Conservation (phyloP, 352 stramenopile species). For the Globisporangium heterothallicum region DNA sequence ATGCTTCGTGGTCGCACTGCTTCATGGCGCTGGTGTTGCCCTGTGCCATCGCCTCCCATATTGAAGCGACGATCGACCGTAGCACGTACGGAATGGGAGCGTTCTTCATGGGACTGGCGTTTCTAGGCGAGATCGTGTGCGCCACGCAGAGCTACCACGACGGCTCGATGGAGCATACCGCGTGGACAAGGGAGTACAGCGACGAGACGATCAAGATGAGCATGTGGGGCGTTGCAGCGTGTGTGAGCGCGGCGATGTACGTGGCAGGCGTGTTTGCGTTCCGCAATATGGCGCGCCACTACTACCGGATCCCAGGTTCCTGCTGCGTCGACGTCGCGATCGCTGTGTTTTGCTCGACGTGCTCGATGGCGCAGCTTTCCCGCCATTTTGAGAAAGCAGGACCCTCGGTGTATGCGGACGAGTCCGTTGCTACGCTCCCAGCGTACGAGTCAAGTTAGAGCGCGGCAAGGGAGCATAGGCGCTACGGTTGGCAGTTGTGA, state of each 20-base stretch:
- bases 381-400: constrained; percentile 7
- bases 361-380: constrained; percentile 10
- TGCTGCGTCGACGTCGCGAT: constrained; percentile 5
- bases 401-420: constrained; percentile 2
- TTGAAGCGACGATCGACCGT: constrained; percentile 11
- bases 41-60: constrained; percentile 11
- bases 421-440: background rate
- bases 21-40: constrained; percentile 8
- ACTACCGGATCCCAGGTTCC: constrained; percentile 9
- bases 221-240: constrained; percentile 8
- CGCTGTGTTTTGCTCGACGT: constrained; percentile 3
- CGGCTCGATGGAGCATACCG: background rate
- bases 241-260: constrained; percentile 1
- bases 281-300: constrained; percentile 13
- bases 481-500: background rate
- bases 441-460: constrained; percentile 3
- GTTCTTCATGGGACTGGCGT: constrained; percentile 10
- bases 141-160: constrained; percentile 8
- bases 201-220: constrained; percentile 5
- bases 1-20: constrained; percentile 11
- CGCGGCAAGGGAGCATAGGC: too few species aligned
- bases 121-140: constrained; percentile 6
- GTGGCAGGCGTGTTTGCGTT: constrained; percentile 9
- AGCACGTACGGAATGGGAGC: constrained; percentile 3
- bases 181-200: constrained; percentile 6